A percentile compares a stretch with the other conserved stretches of the same genome.
Evolutionary conservation across 805 yeast species (phyloP).

Genomic region (Yarrowia phangngaensis): DNA sequence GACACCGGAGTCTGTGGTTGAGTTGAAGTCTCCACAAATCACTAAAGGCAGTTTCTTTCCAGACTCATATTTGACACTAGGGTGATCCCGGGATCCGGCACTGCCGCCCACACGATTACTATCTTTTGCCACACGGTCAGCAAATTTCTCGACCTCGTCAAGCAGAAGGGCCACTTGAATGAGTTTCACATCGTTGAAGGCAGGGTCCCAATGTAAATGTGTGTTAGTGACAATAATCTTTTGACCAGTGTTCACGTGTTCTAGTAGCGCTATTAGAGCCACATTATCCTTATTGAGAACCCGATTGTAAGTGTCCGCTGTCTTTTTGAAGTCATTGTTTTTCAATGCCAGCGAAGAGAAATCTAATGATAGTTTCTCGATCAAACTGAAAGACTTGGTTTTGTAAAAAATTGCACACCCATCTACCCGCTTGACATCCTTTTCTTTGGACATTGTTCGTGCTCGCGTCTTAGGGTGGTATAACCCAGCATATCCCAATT

Average conservation of each 20-base stretch:
- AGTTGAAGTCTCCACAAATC: conserved; percentile 94
- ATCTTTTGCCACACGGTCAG: conserved; percentile 45
- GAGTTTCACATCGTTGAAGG: conserved; percentile 90
- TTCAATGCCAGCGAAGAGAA: conserved; percentile 53
- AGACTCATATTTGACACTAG: conserved; percentile 44
- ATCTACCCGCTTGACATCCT: conserved; percentile 86
- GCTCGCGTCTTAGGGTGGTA: conserved; percentile 90
- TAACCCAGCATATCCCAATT: conserved; percentile 72
- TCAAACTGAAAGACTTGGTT: conserved; percentile 59
- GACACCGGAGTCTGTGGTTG: conserved; percentile 82
- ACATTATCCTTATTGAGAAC: conserved; percentile 94
- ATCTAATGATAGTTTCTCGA: conserved; percentile 72
- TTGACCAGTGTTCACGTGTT: conserved; percentile 68
- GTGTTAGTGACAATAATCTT: conserved; percentile 76
- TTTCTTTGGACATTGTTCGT: conserved; percentile 65
- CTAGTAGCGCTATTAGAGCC: conserved; percentile 72
- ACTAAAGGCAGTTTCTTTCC: conserved; percentile 63
- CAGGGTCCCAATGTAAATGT: conserved; percentile 98
- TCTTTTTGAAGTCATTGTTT: conserved; percentile 75
- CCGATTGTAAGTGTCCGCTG: conserved; percentile 91
- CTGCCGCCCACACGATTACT: conserved; percentile 12
- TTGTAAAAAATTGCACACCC: conserved; percentile 96
- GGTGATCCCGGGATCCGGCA: not conserved
- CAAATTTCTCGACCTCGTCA: conserved; percentile 73
- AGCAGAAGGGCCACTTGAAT: conserved; percentile 89